phyloP scores from a whole-genome alignment of 2,329 filamentous ascomycete genomes.

The Ustulina deusta region DNA sequence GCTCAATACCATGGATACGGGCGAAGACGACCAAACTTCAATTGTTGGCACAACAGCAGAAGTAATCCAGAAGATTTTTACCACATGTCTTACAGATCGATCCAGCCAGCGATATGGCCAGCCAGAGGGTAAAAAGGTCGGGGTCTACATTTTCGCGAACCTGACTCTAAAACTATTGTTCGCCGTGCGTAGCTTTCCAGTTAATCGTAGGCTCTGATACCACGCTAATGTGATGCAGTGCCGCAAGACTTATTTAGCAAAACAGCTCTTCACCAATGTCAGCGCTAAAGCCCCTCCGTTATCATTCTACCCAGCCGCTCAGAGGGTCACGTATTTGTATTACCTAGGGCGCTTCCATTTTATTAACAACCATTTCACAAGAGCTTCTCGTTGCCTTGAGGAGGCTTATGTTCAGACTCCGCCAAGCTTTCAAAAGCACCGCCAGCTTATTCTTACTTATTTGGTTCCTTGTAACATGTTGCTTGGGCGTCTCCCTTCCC shows the following conservation, averaged over 20 bases:
- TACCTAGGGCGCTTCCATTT: conserved; percentile 93
- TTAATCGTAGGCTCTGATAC: neutral
- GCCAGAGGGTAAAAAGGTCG: conserved; percentile 86
- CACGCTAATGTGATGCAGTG: conserved; percentile 62
- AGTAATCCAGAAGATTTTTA: conserved; percentile 90
- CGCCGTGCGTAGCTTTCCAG: conserved; percentile 64
- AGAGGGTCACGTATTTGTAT: conserved; percentile 93
- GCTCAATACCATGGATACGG: conserved; percentile 65
- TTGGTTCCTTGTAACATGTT: conserved; percentile 86
- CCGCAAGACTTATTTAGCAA: conserved; percentile 83
- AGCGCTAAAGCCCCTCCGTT: conserved; percentile 85
- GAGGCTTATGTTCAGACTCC: conserved; percentile 81
- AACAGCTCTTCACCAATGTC: conserved; percentile 91
- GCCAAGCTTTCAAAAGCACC: conserved; percentile 74
- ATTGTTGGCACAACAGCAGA: conserved; percentile 90
- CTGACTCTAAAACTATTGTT: conserved; percentile 89
- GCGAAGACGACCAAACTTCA: conserved; percentile 77
- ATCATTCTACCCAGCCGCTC: conserved; percentile 82
- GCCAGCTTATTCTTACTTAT: conserved; percentile 83
- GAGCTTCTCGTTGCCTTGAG: conserved; percentile 80
- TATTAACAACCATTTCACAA: conserved; percentile 83
- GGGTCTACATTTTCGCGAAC: conserved; percentile 93
- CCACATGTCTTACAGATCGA: conserved; percentile 86
- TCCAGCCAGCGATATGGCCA: conserved; percentile 73
- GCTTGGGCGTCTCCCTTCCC: conserved; percentile 83